phyloP scores from a whole-genome alignment of 2,329 filamentous ascomycete genomes.

The Pyrenophora seminiperda region DNA sequence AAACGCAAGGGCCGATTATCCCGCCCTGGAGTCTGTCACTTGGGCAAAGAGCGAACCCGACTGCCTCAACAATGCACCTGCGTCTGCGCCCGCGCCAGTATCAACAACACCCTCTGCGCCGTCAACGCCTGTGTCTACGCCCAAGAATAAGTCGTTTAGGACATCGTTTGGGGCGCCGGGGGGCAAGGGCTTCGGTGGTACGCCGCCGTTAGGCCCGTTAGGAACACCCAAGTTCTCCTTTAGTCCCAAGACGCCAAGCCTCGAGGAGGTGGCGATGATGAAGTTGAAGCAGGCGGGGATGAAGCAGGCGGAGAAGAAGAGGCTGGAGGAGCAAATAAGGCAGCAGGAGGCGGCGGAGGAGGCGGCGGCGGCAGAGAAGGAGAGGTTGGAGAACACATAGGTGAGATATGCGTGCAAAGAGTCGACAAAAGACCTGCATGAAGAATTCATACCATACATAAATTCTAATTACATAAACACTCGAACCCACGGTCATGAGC shows the following conservation, averaged over 20 bases:
- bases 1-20: slow-evolving; percentile 57
- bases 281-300: slow-evolving; percentile 53
- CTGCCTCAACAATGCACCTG: too few species aligned
- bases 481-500: too few species aligned
- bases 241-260: slow-evolving; percentile 42
- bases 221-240: slow-evolving; percentile 52
- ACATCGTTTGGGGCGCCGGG: slow-evolving; percentile 30
- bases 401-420: too few species aligned
- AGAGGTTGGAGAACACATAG: too few species aligned
- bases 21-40: slow-evolving; percentile 57
- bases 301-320: slow-evolving; percentile 51
- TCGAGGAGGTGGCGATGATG: slow-evolving; percentile 54
- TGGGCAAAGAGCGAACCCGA: slow-evolving; percentile 63
- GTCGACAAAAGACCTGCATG: too few species aligned
- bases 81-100: too few species aligned
- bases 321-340: slow-evolving; percentile 52
- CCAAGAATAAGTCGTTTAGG: slow-evolving; percentile 32
- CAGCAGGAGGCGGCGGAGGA: slow-evolving; percentile 46
- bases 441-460: too few species aligned
- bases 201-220: too few species aligned
- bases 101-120: slow-evolving; percentile 24
- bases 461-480: too few species aligned
- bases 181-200: slow-evolving; percentile 23
- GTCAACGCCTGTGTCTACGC: slow-evolving; percentile 38
- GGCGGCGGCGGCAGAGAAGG: too few species aligned